Evolutionary conservation across 169 alveolate species (phyloP).

Genomic region (Plasmodium vivax): DNA sequence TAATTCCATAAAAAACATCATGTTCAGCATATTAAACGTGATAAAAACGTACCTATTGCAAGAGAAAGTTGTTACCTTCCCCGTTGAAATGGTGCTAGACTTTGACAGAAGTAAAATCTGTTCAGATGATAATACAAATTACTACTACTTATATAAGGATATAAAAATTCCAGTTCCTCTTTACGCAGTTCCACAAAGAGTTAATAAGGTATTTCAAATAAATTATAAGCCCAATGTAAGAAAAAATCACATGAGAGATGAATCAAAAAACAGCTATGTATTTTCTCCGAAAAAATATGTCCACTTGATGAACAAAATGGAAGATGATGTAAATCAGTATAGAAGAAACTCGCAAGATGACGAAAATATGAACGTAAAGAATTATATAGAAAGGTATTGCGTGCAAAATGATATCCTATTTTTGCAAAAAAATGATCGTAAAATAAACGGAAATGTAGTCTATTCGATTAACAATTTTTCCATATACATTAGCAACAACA

Average conservation of each 20-base stretch:
- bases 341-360: constrained; percentile 11
- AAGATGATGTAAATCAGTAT: constrained; percentile 25
- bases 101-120: constrained; percentile 42
- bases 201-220: constrained; percentile 21
- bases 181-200: constrained; percentile 57
- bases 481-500: constrained; percentile 57
- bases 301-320: constrained; percentile 53
- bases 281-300: constrained; percentile 47
- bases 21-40: constrained; percentile 70
- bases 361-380: constrained; percentile 54
- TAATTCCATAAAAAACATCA: constrained; percentile 53
- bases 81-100: constrained; percentile 62
- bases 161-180: constrained; percentile 64
- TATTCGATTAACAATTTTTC: constrained; percentile 54
- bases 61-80: constrained; percentile 53
- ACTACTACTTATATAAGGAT: constrained; percentile 63
- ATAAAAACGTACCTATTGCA: constrained; percentile 42
- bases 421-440: constrained; percentile 57
- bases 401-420: constrained; percentile 51
- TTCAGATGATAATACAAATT: constrained; percentile 49
- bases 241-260: constrained; percentile 12
- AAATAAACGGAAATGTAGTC: constrained; percentile 54
- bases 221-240: constrained; percentile 8
- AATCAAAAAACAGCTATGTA: background rate
- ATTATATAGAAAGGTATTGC: constrained; percentile 43